Percentiles rank a stretch among this genome's conserved stretches.
Evolutionary conservation across 1,284 basidiomycete genomes (phyloP).

Genomic region (Leccinum proliferum): DNA sequence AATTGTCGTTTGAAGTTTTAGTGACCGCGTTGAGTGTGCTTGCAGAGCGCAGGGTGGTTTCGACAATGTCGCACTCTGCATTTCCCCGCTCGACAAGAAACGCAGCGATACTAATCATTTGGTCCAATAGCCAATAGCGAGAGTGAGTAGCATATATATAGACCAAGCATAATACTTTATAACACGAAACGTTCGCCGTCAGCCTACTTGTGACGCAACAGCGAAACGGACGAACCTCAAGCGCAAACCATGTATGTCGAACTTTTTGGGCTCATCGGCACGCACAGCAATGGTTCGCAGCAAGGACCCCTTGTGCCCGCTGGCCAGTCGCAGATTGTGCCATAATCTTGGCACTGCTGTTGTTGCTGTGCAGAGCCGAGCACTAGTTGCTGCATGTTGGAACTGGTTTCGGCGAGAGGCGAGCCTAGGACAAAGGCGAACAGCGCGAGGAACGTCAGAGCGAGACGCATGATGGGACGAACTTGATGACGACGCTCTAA

Average conservation of each 20-base stretch:
- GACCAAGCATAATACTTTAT: background rate
- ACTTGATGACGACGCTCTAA: background rate
- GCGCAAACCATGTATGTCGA: conserved; percentile 12
- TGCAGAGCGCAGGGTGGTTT: background rate
- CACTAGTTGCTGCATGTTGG: conserved; percentile 7
- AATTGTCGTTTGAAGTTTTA: background rate
- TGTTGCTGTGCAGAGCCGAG: background rate
- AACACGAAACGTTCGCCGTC: background rate
- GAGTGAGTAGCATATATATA: background rate
- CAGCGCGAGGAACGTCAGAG: conserved; percentile 1
- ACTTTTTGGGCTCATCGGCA: conserved; percentile 3
- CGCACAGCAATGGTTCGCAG: conserved; percentile 13
- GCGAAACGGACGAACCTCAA: conserved; percentile 1
- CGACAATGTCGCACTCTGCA: background rate
- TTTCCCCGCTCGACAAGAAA: background rate
- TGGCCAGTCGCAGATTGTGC: conserved; percentile 15
- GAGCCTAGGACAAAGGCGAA: conserved; percentile 6
- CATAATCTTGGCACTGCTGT: conserved; percentile 1
- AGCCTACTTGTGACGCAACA: background rate
- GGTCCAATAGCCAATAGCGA: background rate
- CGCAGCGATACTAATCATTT: background rate
- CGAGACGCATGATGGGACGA: conserved; percentile 11
- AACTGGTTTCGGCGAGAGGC: conserved; percentile 8
- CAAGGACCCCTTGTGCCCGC: conserved; percentile 17
- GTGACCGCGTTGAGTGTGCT: background rate